These are phyloP conservation scores for Dendrobium catenatum DNA, from an alignment of 106 monocot genomes.

Conservation along the genomic window DNA sequence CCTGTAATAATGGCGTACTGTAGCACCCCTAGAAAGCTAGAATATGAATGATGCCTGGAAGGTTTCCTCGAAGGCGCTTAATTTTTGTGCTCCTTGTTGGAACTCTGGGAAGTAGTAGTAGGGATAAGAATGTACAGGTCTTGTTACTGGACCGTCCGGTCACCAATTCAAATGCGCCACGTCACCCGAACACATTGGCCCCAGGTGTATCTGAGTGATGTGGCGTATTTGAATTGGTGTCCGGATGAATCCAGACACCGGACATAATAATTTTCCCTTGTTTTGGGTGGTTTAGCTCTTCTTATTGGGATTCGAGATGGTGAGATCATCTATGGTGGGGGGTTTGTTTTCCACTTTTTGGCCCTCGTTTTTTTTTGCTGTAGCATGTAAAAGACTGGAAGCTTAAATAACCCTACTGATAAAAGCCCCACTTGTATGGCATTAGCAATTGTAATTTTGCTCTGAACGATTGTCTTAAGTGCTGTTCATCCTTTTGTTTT, in stretches of 20 bases:
- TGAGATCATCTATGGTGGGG: neutral
- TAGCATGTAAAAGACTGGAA: neutral
- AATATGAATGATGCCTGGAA: neutral
- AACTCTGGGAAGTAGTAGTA: neutral
- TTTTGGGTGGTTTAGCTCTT: neutral
- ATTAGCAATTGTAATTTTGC: neutral
- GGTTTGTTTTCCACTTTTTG: neutral
- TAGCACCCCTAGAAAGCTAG: neutral
- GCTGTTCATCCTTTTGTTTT: neutral
- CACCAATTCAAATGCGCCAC: no score
- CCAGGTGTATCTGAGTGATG: no score
- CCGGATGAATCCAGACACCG: no score
- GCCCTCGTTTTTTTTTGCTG: neutral
- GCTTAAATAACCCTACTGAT: neutral
- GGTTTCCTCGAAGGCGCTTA: slow-evolving; percentile 5
- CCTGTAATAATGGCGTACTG: neutral
- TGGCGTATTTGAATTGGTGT: no score
- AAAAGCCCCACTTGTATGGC: neutral
- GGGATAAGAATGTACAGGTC: slow-evolving; percentile 4
- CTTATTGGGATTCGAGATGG: neutral
- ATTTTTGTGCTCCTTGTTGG: slow-evolving; percentile 12
- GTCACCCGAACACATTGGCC: no score
- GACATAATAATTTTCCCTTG: neutral
- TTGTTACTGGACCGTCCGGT: no score
- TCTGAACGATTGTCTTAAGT: neutral